phyloP scores from a whole-genome alignment of 163 green algal genomes.

The Chloroidium sp. region DNA sequence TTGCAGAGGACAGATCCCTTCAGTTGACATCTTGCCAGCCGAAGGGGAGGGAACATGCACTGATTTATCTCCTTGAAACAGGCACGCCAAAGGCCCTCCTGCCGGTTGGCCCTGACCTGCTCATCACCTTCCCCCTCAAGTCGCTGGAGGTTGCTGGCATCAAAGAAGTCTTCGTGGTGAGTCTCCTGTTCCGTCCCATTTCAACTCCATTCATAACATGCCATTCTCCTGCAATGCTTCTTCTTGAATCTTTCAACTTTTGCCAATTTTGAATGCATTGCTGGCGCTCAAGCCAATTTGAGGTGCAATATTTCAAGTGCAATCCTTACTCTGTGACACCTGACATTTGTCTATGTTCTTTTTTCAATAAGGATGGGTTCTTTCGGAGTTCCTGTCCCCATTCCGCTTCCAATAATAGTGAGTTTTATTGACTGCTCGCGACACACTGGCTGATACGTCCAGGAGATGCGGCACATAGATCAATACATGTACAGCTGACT shows the following conservation, averaged over 20 bases:
- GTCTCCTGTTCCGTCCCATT: not conserved
- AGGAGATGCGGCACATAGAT: too few relatives aligned
- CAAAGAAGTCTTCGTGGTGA: slow-evolving; percentile 50
- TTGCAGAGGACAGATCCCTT: too few relatives aligned
- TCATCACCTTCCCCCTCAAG: slow-evolving; percentile 65
- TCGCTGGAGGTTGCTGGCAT: slow-evolving; percentile 59
- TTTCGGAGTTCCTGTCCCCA: too few relatives aligned
- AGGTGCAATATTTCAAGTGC: too few relatives aligned
- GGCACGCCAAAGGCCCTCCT: slow-evolving; percentile 58
- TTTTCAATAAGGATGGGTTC: not conserved
- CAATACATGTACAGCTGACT: too few relatives aligned
- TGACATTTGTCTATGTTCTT: not conserved
- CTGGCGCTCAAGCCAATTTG: not conserved
- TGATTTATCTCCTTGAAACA: not conserved
- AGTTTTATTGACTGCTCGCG: too few relatives aligned
- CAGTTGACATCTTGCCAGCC: too few relatives aligned
- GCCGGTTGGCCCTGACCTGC: slow-evolving; percentile 53
- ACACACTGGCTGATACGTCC: too few relatives aligned
- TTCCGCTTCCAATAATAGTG: too few relatives aligned
- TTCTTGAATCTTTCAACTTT: not conserved
- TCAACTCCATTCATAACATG: not conserved
- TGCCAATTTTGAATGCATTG: not conserved
- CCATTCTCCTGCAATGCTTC: not conserved
- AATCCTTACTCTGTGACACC: too few relatives aligned
- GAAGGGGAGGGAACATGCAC: too few relatives aligned